phyloP scores from a whole-genome alignment of 2,329 filamentous ascomycete species.

The Ceratocystiopsis minuta region DNA sequence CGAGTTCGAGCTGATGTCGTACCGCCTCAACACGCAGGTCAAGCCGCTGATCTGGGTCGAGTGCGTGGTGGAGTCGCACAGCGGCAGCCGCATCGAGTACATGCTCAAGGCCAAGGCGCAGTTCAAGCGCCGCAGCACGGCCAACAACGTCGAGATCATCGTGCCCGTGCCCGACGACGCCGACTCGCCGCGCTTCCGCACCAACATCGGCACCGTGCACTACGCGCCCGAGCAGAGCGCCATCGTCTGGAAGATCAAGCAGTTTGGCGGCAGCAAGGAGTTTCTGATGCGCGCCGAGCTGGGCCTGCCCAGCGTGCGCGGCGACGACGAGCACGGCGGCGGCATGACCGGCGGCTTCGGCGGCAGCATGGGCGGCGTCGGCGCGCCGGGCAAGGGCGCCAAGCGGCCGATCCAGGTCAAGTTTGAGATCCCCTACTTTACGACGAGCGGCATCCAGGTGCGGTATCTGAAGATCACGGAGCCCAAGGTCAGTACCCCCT shows the following conservation, averaged over 20 bases:
- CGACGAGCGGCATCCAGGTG: constrained; percentile 97
- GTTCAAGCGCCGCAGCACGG: constrained; percentile 93
- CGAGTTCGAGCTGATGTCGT: constrained; percentile 98
- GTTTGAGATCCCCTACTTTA: constrained; percentile 99
- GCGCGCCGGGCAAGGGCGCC: constrained; percentile 56
- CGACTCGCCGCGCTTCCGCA: constrained; percentile 87
- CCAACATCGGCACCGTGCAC: constrained; percentile 92
- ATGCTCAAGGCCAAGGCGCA: constrained; percentile 97
- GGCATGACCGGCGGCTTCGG: constrained; percentile 97
- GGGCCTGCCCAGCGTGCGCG: constrained; percentile 80
- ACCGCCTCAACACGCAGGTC: constrained; percentile 94
- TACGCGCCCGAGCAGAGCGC: constrained; percentile 95
- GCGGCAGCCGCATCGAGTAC: constrained; percentile 89
- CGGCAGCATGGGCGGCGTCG: constrained; percentile 85
- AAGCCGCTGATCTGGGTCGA: constrained; percentile 99
- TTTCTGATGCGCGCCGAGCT: constrained; percentile 97
- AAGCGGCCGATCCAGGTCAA: constrained; percentile 98
- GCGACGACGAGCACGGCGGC: constrained; percentile 86
- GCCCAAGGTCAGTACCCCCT: constrained; percentile 80
- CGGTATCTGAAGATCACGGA: constrained; percentile 98
- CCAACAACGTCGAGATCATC: constrained; percentile 96
- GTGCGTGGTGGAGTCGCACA: constrained; percentile 91
- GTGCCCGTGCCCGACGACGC: constrained; percentile 96
- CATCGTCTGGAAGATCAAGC: constrained; percentile 99
- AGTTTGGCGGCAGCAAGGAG: constrained; percentile 96